Conservation (phyloP, 768 basidiomycete genomes). For the Gloeopeniophorella convolvens region DNA sequence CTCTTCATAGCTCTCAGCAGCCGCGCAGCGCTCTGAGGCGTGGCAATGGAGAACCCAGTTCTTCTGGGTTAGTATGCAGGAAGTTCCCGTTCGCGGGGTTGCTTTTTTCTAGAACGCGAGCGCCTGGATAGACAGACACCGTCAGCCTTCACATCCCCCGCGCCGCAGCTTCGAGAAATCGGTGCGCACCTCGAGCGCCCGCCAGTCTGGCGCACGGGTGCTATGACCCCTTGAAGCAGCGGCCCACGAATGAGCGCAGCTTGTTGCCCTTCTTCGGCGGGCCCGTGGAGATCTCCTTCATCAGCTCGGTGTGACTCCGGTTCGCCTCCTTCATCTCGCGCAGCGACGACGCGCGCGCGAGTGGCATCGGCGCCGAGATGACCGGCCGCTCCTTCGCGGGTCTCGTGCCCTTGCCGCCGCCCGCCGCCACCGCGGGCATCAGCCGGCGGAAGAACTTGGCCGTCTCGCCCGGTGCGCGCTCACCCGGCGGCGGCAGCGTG, state of each 20-base stretch:
- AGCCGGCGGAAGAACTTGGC: slow-evolving; percentile 23
- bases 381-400: slow-evolving; percentile 22
- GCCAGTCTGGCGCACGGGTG: not conserved
- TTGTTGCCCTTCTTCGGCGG: slow-evolving; percentile 24
- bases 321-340: slow-evolving; percentile 16
- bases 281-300: slow-evolving; percentile 11
- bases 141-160: slow-evolving; percentile 4
- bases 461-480: slow-evolving; percentile 19
- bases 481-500: slow-evolving; percentile 24
- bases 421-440: too few relatives aligned
- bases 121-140: not conserved
- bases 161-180: too few relatives aligned
- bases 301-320: slow-evolving; percentile 14
- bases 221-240: slow-evolving; percentile 17
- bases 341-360: slow-evolving; percentile 20
- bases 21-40: slow-evolving; percentile 1
- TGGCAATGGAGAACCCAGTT: slow-evolving; percentile 6
- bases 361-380: slow-evolving; percentile 31
- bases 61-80: not conserved
- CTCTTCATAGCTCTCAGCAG: slow-evolving; percentile 12
- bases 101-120: not conserved
- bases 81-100: slow-evolving; percentile 1
- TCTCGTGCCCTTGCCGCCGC: slow-evolving; percentile 14
- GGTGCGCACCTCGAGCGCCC: slow-evolving; percentile 13
- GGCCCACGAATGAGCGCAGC: slow-evolving; percentile 25